phyloP scores from a whole-genome alignment of 139 green algal genomes.

The Medakamo hakoo region DNA sequence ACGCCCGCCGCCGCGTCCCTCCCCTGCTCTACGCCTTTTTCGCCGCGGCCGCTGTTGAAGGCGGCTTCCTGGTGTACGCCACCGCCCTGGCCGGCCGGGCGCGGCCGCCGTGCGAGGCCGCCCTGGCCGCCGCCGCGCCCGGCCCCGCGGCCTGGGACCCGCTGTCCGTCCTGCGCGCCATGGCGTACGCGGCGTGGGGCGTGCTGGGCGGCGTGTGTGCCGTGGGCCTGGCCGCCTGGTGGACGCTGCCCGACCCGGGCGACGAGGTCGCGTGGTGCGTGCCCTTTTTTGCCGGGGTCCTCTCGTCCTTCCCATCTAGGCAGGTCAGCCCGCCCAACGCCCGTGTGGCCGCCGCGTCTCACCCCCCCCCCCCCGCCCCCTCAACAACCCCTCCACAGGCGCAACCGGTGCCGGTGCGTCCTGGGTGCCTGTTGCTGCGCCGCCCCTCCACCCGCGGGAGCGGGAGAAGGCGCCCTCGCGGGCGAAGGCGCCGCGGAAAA shows the following conservation, averaged over 20 bases:
- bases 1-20: not conserved
- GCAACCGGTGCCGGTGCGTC: too few relatives aligned
- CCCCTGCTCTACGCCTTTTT: not conserved
- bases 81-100: not conserved
- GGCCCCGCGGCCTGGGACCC: not conserved
- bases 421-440: too few relatives aligned
- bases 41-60: not conserved
- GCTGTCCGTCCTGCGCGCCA: not conserved
- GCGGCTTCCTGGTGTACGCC: constrained; percentile 1
- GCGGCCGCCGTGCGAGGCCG: not conserved
- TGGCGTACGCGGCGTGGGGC: not conserved
- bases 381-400: too few relatives aligned
- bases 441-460: too few relatives aligned
- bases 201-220: not conserved
- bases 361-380: too few relatives aligned
- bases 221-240: not conserved
- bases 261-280: not conserved
- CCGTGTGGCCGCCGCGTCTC: too few relatives aligned
- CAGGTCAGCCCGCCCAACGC: too few relatives aligned
- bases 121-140: too few relatives aligned
- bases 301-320: too few relatives aligned
- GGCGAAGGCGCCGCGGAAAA: not conserved
- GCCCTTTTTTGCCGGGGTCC: too few relatives aligned
- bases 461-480: too few relatives aligned
- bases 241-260: not conserved